phyloP scores from a whole-genome alignment of 1,284 basidiomycete species.

The Pterula multifida region DNA sequence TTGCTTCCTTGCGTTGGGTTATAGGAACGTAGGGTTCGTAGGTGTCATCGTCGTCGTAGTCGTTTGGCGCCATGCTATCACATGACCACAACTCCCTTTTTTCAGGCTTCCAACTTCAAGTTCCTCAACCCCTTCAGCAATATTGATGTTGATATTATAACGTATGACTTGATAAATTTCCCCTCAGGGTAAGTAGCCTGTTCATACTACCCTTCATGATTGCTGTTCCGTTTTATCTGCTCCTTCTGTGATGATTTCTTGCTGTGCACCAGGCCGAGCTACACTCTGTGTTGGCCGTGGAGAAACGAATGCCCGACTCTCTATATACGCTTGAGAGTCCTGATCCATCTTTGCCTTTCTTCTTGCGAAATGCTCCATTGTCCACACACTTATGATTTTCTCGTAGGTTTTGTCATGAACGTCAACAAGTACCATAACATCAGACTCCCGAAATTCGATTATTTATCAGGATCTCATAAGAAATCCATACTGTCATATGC shows the following conservation, averaged over 20 bases:
- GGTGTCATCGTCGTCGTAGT: conserved; percentile 42
- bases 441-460: too few relatives aligned
- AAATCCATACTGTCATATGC: too few relatives aligned
- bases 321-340: conserved; percentile 1
- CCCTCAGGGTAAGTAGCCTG: too few relatives aligned
- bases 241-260: conserved; percentile 1
- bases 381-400: too few relatives aligned
- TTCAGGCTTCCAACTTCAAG: neutral
- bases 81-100: neutral
- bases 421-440: too few relatives aligned
- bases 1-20: conserved; percentile 73
- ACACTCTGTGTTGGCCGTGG: neutral
- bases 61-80: neutral
- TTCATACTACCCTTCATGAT: too few relatives aligned
- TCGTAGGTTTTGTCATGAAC: too few relatives aligned
- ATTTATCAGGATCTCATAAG: too few relatives aligned
- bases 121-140: too few relatives aligned
- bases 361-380: too few relatives aligned
- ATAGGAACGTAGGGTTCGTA: conserved; percentile 87
- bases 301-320: neutral
- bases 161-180: too few relatives aligned
- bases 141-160: too few relatives aligned
- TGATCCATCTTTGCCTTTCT: neutral
- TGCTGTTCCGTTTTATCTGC: neutral
- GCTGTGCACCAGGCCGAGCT: conserved; percentile 2